Conservation (phyloP, 768 basidiomycete genomes). For the Russula dissimulans region DNA sequence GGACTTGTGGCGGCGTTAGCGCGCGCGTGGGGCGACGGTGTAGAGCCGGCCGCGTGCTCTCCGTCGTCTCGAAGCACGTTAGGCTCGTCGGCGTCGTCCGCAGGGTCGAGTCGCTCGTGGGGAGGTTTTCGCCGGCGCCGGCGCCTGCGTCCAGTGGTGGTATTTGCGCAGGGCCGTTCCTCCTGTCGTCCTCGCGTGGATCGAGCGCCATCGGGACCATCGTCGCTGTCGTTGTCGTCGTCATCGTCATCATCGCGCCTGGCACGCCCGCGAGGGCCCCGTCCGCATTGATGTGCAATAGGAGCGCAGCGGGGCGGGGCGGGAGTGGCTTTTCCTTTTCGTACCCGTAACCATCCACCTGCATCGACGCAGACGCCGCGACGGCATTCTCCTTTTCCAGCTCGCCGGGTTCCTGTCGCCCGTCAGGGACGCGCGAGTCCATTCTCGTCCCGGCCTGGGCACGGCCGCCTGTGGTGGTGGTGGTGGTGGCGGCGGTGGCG, state of each 20-base stretch:
- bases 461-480: not conserved
- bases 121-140: not conserved
- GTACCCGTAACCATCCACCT: not conserved
- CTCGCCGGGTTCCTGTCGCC: not conserved
- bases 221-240: not conserved
- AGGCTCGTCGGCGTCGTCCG: slow-evolving; percentile 13
- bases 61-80: slow-evolving; percentile 8
- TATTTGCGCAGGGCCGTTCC: not conserved
- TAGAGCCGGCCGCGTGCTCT: not conserved
- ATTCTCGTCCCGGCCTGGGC: not conserved
- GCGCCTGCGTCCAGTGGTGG: not conserved
- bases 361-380: not conserved
- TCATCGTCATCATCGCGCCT: not conserved
- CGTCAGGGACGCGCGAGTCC: not conserved
- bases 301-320: not conserved
- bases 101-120: slow-evolving; percentile 3
- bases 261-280: not conserved
- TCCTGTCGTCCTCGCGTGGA: not conserved
- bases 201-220: not conserved
- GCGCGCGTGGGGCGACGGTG: slow-evolving; percentile 7
- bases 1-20: slow-evolving; percentile 11
- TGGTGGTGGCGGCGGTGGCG: no score
- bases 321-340: slow-evolving; percentile 18
- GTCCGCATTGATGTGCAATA: not conserved
- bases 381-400: not conserved